Evolutionary conservation across 2,329 filamentous ascomycete species (phyloP), one percentile per base, ranked within the genome.

Genomic region (Verticillium nonalfalfae): DNA sequence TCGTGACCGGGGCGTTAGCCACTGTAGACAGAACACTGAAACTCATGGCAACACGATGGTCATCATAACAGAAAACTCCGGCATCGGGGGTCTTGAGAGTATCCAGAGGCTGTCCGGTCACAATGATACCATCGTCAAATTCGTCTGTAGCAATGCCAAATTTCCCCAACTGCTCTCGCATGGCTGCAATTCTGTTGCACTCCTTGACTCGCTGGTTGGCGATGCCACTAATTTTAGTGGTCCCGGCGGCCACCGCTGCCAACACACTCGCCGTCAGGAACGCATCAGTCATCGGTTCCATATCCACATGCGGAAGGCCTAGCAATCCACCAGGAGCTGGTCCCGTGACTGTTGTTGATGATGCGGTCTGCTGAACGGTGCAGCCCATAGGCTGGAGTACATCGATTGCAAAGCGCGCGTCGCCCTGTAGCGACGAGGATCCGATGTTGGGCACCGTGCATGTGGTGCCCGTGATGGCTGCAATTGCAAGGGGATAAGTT

Each of bases 281-380:
- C 57, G 95, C 95, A 75, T 99, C 95, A 0, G 95, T 99, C 95
- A 99, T 99, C 1, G 94, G 90, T 74, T 98, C 95, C 95, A 99
- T 99, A 70, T 99, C 93, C 34, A 99, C 87, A 62, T 94, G 89
- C 18, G 87, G 78, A 13, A 99, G 79, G 0, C 91, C 89, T 68
- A 87, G 87, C 45, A 99, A 78, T 15, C 83, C 76, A 11, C 95
- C 94, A 60, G 82, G 75, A 2, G 84, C 76, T n/a, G 95, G 95
- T 1, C 95, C 95, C 9, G 90, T 96, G 9, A 99, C 95, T 0
- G 93, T 98, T 1, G 95, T 99, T 1, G 93, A 96, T 18, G 83
- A 87, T 60, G 86, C 86, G 0, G 90, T 91, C 75, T 99, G 95
- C 67, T 91, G 82, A 6, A 99, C 95, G 2, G 80, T 84, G 76